Evolutionary conservation across 768 basidiomycete genomes (phyloP).

Genomic region (Cyclocybe cylindracea): DNA sequence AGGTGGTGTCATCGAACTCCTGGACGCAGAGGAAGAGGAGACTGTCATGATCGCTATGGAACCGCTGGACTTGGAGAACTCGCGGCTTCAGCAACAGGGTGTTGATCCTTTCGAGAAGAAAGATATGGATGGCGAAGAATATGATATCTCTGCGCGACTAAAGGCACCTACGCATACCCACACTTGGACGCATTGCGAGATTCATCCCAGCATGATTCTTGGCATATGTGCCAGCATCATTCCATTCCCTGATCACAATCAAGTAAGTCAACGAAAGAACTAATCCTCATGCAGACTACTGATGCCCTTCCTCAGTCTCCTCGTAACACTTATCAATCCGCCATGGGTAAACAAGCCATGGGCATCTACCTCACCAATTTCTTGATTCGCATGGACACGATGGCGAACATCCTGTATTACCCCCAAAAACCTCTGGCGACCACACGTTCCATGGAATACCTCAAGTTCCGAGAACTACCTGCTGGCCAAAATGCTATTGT

Average conservation of each 20-base stretch:
- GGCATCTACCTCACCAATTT: slow-evolving; percentile 98
- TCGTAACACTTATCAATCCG: slow-evolving; percentile 99
- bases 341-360: slow-evolving; percentile 99
- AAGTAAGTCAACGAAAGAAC: slow-evolving; percentile 51
- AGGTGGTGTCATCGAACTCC: slow-evolving; percentile 86
- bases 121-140: slow-evolving; percentile 50
- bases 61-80: slow-evolving; percentile 90
- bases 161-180: slow-evolving; percentile 85
- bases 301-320: slow-evolving; percentile 66
- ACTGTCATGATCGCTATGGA: slow-evolving; percentile 99
- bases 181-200: slow-evolving; percentile 99
- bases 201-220: slow-evolving; percentile 98
- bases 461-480: slow-evolving; percentile 97
- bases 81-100: slow-evolving; percentile 64
- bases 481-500: slow-evolving; percentile 99
- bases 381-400: slow-evolving; percentile 98
- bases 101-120: slow-evolving; percentile 52
- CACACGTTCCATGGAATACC: slow-evolving; percentile 98
- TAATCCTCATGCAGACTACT: neutral
- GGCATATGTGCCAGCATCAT: slow-evolving; percentile 99
- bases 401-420: slow-evolving; percentile 99
- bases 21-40: slow-evolving; percentile 99
- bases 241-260: slow-evolving; percentile 99
- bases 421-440: slow-evolving; percentile 99
- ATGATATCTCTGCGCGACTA: slow-evolving; percentile 85